phyloP scores from a whole-genome alignment of 2,329 filamentous ascomycete species.

The Monilinia fructicola region DNA sequence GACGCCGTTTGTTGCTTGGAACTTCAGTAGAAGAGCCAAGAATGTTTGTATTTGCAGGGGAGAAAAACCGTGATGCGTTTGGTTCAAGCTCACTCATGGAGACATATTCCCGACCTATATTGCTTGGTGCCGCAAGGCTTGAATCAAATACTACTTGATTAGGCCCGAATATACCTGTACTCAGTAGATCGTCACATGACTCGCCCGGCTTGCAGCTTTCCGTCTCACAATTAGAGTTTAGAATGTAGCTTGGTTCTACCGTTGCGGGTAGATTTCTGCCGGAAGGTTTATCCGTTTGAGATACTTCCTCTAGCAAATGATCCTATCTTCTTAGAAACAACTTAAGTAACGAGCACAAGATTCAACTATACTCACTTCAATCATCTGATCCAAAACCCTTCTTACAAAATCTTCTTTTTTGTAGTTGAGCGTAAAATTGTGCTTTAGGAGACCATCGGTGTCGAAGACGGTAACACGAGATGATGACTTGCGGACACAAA shows the following conservation, averaged over 20 bases:
- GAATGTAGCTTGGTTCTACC: conserved; percentile 18
- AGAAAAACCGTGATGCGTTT: conserved; percentile 5
- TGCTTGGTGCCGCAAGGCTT: conserved; percentile 1
- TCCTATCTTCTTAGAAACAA: conserved; percentile 4
- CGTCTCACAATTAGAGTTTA: conserved; percentile 9
- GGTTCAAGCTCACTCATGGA: conserved; percentile 20
- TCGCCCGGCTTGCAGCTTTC: conserved; percentile 1
- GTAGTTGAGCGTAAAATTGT: neutral
- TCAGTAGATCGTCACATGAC: conserved; percentile 18
- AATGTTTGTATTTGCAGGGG: conserved; percentile 6
- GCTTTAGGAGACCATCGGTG: conserved; percentile 18
- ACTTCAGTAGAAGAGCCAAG: conserved; percentile 11
- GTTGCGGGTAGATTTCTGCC: conserved; percentile 21
- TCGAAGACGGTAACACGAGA: conserved; percentile 17
- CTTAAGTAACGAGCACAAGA: neutral
- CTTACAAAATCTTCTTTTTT: conserved; percentile 21
- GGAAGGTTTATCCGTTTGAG: neutral
- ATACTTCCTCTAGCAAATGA: conserved; percentile 1
- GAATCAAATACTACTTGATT: conserved; percentile 5
- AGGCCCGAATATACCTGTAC: neutral
- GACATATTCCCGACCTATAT: conserved; percentile 13
- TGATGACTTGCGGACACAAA: conserved; percentile 22
- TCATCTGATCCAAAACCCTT: conserved; percentile 20
- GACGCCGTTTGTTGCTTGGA: conserved; percentile 6
- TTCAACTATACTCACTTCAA: conserved; percentile 9